These are phyloP conservation scores for Umbelopsis ramanniana DNA, from an alignment of 192 early-diverging fungal genomes.

Conservation along the genomic window DNA sequence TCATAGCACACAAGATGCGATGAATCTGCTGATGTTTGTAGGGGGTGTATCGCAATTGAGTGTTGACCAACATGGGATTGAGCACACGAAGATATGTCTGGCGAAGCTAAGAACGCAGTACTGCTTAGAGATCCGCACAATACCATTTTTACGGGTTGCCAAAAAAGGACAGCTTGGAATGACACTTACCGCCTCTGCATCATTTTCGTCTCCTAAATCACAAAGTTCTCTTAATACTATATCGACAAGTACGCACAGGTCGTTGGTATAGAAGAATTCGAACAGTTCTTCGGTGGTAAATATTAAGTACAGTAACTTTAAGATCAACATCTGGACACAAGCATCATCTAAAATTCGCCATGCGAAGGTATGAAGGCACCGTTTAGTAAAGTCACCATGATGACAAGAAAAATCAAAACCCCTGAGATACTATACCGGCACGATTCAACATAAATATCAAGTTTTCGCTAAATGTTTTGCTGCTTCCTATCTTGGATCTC, in stretches of 20 bases:
- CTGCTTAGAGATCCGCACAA: too few relatives aligned
- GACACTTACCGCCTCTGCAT: constrained; percentile 29
- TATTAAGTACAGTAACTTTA: constrained; percentile 74
- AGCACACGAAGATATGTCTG: constrained; percentile 72
- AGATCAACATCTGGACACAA: constrained; percentile 56
- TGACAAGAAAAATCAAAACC: neutral
- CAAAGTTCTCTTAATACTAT: constrained; percentile 83
- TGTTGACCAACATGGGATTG: constrained; percentile 67
- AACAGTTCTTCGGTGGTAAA: constrained; percentile 64
- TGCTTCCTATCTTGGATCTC: constrained; percentile 51
- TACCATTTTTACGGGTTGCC: too few relatives aligned
- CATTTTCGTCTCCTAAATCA: constrained; percentile 55
- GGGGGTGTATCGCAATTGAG: constrained; percentile 42
- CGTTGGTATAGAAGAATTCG: constrained; percentile 92
- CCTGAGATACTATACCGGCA: constrained; percentile 57
- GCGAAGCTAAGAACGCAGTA: constrained; percentile 46
- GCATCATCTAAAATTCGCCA: constrained; percentile 47
- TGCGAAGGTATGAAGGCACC: neutral
- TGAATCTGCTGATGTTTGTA: constrained; percentile 61
- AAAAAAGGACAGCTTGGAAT: neutral
- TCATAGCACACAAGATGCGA: constrained; percentile 44
- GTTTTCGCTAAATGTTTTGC: constrained; percentile 87
- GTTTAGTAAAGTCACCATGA: neutral
- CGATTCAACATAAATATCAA: constrained; percentile 93
- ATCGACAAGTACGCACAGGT: constrained; percentile 86